These are phyloP conservation scores for Gossypium longicalyx DNA, from an alignment of 345 rosid genomes.

Conservation along the genomic window DNA sequence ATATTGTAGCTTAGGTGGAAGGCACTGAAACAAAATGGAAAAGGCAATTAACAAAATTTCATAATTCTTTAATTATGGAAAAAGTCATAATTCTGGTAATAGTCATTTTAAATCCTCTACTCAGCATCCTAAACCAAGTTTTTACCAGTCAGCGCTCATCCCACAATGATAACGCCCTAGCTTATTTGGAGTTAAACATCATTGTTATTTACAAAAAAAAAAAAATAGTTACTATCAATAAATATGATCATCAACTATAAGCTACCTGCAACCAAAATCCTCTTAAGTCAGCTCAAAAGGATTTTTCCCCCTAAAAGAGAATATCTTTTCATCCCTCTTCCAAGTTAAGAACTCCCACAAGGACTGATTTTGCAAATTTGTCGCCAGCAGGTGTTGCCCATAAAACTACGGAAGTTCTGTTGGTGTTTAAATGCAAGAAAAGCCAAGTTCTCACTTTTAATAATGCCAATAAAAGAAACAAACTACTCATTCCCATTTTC, in stretches of 20 bases:
- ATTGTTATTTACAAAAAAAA: background rate
- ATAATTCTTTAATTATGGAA: background rate
- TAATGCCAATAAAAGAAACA: background rate
- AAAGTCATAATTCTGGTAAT: background rate
- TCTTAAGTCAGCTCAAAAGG: background rate
- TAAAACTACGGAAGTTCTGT: background rate
- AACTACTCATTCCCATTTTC: background rate
- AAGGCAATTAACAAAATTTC: background rate
- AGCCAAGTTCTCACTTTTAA: background rate
- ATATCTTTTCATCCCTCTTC: background rate
- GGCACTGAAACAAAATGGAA: slow-evolving; percentile 54
- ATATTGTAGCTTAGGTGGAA: slow-evolving; percentile 97
- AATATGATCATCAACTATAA: background rate
- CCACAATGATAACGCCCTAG: background rate
- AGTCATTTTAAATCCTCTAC: background rate
- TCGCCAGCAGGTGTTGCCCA: background rate
- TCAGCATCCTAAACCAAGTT: background rate
- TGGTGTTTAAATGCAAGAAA: background rate
- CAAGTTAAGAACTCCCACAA: background rate
- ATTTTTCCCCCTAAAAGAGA: background rate
- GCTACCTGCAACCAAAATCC: background rate
- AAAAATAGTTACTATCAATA: background rate
- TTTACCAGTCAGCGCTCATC: background rate
- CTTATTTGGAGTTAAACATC: slow-evolving; percentile 1
- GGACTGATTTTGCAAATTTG: background rate